A percentile compares a stretch with the other conserved stretches of the same genome.
phyloP scores from a whole-genome alignment of 192 early-diverging fungal species.

The Coemansia sp. region DNA sequence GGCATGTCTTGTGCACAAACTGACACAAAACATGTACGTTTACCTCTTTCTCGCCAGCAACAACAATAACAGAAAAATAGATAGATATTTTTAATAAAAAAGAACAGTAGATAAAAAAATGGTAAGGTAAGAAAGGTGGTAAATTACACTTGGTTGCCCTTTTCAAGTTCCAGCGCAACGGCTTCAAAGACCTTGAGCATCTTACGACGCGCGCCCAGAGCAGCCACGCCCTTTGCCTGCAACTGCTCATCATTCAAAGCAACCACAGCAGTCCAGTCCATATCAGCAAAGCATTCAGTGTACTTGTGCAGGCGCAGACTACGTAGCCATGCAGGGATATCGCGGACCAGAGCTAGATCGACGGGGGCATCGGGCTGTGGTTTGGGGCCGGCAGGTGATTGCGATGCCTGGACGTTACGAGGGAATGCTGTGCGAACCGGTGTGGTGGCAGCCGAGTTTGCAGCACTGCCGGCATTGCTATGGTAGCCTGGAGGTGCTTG shows the following conservation, averaged over 20 bases:
- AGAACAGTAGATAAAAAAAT: neutral
- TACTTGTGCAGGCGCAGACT: slow-evolving; percentile 96
- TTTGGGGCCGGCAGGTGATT: slow-evolving; percentile 13
- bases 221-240: slow-evolving; percentile 78
- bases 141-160: slow-evolving; percentile 7
- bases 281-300: slow-evolving; percentile 78
- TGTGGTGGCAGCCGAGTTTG: slow-evolving; percentile 15
- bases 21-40: too few relatives aligned
- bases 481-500: slow-evolving; percentile 1
- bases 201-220: slow-evolving; percentile 92
- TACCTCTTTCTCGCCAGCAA: too few relatives aligned
- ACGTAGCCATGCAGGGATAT: slow-evolving; percentile 92
- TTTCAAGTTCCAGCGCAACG: slow-evolving; percentile 14
- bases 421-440: slow-evolving; percentile 13
- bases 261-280: slow-evolving; percentile 88
- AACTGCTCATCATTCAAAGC: slow-evolving; percentile 79
- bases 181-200: slow-evolving; percentile 94
- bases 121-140: neutral
- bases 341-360: slow-evolving; percentile 50
- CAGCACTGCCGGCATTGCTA: slow-evolving; percentile 4
- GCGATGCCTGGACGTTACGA: slow-evolving; percentile 5
- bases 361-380: slow-evolving; percentile 16
- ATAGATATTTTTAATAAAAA: slow-evolving; percentile 5
- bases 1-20: too few relatives aligned
- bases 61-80: too few relatives aligned